Base-by-base conservation (phyloP, 495 filamentous ascomycete species). In the Clavariopsis aquatica region DNA sequence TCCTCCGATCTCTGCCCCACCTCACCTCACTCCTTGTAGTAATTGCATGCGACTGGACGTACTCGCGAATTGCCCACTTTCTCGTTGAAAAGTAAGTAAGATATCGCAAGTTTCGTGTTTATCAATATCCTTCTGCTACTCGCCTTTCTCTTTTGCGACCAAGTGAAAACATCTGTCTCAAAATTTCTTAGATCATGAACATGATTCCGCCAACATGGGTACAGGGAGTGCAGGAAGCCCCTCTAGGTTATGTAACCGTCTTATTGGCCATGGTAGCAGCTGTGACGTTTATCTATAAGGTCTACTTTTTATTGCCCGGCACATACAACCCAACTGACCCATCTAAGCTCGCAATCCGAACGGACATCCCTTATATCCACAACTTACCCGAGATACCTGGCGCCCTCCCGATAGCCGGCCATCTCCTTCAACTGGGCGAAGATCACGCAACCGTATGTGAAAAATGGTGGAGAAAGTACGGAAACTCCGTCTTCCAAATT, bases 381-480 rank as follows among this genome's bases (percentile, higher is more conserved):
- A 79, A 79, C 23, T 52, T 85, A 0, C 80, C 80, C 13, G 81
- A 83, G 51, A 80, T 83, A 20, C 83, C 82, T 5, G 78, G 79
- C 5, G 77, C 78, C 6, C 52, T 80, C 7, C 82, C 82, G 0
- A 69, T 84, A 31, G 74, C 79, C 43, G 82, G 83, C 1, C 81
- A 85, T 71, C 76, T 86, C 0, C 73, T 82, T n/a, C 69, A 78
- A 41, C 79, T 85, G 8, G 83, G 83, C 10, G 80, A 81, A 2
- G 80, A 84, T 52, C 83, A 86, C 69, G 83, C 83, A 13, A 81
- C 72, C 0, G 74, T 80, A 1, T 83, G 79, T 29, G 81, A 83
- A 56, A 66, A 72, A 51, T 84, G 82, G 82, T 82, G 78, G 80
- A 74, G 78, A 0, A 64, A 83, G 63, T 82, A 83, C 68, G 70